Evolutionary conservation across 208 protist genomes (phyloP), one percentile per base, ranked within the genome.

Genomic region (Wallacemonas sp.): DNA sequence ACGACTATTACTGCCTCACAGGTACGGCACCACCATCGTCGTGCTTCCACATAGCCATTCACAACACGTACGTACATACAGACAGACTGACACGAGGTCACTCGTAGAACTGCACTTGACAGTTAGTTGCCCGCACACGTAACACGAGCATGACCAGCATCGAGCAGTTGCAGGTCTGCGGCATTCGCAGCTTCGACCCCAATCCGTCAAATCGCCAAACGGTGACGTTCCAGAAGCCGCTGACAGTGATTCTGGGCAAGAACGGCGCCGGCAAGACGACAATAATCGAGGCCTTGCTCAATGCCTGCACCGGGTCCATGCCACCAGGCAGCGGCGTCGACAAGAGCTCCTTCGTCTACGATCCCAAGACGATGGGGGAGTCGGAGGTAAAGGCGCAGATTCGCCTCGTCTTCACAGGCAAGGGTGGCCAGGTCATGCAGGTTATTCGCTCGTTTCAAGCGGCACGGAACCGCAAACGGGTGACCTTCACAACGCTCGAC

Each of bases 261-360:
- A 99, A 99, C 84, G 98, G 99, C 26, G 87, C 94, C 10, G 98
- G 76, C 83, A 99, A 95, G 92, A 98, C 93, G 66, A 99, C 98
- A 8, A 98, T 99, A 61, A 99, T 99, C 69, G 98, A 99, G 79
- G 95, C 94, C 24, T 73, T 99, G 48, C 91, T 98, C 37, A 99
- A 98, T 75, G 96, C 96, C 37, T 96, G 88, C 38, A 99, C 98
- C 1, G 98, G 98, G 10, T 87, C 96, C 21, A 91, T 99, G 80
- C 98, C 98, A 17, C 97, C 98, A 0, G 95, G 98, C 44, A 94
- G 88, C 21, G 88, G 90, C 26, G 63, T 78, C 17, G 68, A 98
- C 66, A 86, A 98, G 88, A 66, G 87, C 88, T 92, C 87, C 26
- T 99, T 99, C 66, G 84, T 99, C 8, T 97, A 99, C 69, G 98